Evolutionary conservation across 495 filamentous ascomycete genomes (phyloP), one percentile per base, ranked within the genome.

Genomic region (Hypoxylon rickii): DNA sequence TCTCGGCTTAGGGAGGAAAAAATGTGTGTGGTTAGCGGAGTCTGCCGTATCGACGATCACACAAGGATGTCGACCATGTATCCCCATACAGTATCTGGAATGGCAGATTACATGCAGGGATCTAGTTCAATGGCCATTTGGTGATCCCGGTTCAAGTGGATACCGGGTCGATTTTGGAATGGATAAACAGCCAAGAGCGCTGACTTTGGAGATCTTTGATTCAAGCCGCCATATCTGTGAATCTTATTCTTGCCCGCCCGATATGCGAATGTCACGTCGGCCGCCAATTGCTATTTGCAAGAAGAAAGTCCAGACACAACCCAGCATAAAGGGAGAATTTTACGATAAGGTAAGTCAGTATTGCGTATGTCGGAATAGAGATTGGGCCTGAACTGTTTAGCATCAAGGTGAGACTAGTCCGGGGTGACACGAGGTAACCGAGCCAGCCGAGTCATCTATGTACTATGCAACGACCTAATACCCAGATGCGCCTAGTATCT

Each of bases 341-440:
- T 41, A 49, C 49, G 43, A 42, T 22, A 38, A 53, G 38, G 53
- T 19, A 53, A 49, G 44, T 57, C 59, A 49, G 15, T 29, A 50
- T 55, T 54, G 34, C 44, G 45, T 33, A 53, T 12, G 19, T 56
- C 26, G 37, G 20, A 26, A 34, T 29, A 62, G 21, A 43, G 39
- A 49, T 34, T 49, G 26, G 31, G 43, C 52, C 53, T 46, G 39
- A 53, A 37, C 46, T 47, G 44, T 62, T 52, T 52, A n/a, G 32
- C 58, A 52, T 57, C 53, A 57, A 63, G 47, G 34, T 57, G 52
- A 57, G 44, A 63, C 59, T 57, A 57, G 48, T 57, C 15, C 39
- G n/a, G 33, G 51, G 43, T 22, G 59, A 50, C 53, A 57, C 52
- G 48, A 63, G 53, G 47, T 26, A 48, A 34, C 43, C 48, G 44